A percentile compares a stretch with the other conserved stretches of the same genome.
Conservation (phyloP, 228 moss, liverwort and hornwort genomes). For the Sphagnum magellanicum region DNA sequence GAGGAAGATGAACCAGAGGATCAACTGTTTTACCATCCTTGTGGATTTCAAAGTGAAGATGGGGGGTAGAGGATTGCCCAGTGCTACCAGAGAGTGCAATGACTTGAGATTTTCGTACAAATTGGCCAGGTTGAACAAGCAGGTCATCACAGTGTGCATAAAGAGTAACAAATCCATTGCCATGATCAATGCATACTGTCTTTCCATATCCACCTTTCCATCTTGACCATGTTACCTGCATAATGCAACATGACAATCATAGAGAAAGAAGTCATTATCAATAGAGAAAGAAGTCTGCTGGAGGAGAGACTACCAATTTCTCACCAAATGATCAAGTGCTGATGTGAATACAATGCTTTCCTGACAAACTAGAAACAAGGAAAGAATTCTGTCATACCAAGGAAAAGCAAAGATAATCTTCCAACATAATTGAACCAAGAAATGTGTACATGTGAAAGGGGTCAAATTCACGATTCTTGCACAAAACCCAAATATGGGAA, state of each 20-base stretch:
- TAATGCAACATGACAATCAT: not conserved
- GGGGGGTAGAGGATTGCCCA: conserved; percentile 35
- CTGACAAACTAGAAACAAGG: no score
- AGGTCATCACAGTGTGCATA: conserved; percentile 39
- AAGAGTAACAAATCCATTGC: conserved; percentile 31
- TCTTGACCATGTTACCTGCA: conserved; percentile 32
- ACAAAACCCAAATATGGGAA: not conserved
- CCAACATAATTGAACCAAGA: not conserved
- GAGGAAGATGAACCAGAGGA: conserved; percentile 28
- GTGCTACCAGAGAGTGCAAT: conserved; percentile 34
- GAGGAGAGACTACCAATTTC: no score
- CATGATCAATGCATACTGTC: conserved; percentile 40
- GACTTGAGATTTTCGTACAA: conserved; percentile 34
- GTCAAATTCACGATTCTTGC: not conserved
- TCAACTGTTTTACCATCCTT: conserved; percentile 34
- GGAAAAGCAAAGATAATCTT: no score
- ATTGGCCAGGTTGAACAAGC: conserved; percentile 24
- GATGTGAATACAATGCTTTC: no score
- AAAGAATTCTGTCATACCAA: no score
- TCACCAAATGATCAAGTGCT: no score
- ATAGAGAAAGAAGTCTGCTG: no score
- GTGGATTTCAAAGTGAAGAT: conserved; percentile 41
- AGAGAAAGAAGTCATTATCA: no score
- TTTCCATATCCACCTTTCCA: conserved; percentile 46
- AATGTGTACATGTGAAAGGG: not conserved